These are phyloP conservation scores for Backusella westeae DNA, from an alignment of 192 early-diverging fungal genomes.

Conservation along the genomic window DNA sequence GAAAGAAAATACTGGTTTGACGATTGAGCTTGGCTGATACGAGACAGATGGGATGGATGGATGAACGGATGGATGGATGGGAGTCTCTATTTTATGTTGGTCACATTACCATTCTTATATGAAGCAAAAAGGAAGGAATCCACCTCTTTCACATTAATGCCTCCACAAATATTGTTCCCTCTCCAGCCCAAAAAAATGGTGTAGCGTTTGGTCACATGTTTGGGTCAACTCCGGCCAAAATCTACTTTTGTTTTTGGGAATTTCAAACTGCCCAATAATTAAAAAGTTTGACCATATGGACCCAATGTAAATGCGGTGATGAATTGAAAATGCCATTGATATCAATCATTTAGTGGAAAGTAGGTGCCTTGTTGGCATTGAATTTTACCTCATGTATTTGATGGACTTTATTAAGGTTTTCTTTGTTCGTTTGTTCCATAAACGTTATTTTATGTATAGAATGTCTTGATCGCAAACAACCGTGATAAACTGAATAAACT, in stretches of 20 bases:
- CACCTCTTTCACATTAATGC: not conserved
- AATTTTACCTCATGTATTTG: too few relatives aligned
- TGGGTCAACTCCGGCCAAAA: not conserved
- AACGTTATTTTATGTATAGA: too few relatives aligned
- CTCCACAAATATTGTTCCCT: not conserved
- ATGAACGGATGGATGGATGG: not conserved
- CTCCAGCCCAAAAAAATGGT: not conserved
- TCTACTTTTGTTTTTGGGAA: not conserved
- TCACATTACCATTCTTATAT: conserved; percentile 1
- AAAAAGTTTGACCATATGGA: not conserved
- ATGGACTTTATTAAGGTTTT: too few relatives aligned
- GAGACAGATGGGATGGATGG: not conserved
- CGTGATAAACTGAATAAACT: too few relatives aligned
- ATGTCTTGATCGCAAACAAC: too few relatives aligned
- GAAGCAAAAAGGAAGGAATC: conserved; percentile 7
- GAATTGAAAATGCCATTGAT: not conserved
- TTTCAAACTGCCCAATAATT: not conserved
- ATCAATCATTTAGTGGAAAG: too few relatives aligned
- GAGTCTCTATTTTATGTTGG: not conserved
- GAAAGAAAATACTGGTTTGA: not conserved
- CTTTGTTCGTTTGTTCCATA: too few relatives aligned
- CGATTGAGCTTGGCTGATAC: not conserved
- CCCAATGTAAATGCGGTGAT: not conserved
- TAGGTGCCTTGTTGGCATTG: too few relatives aligned
- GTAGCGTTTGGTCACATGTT: not conserved